Percentiles rank a stretch among this genome's conserved stretches.
phyloP scores from a whole-genome alignment of 352 stramenopile species.

The Pythium phragmiticola region DNA sequence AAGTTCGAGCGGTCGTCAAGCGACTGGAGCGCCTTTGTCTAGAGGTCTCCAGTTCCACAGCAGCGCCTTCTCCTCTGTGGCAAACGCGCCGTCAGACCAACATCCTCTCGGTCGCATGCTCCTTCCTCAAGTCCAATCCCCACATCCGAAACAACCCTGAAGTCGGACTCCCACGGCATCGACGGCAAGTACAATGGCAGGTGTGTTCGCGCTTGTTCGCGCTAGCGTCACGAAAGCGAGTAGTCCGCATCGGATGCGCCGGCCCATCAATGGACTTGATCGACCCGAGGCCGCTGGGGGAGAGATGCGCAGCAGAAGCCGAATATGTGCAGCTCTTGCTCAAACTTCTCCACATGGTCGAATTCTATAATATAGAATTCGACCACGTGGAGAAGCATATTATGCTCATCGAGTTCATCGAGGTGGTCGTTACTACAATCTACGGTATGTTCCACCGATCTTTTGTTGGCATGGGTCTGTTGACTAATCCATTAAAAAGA shows the following conservation, averaged over 20 bases:
- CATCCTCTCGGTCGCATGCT: background rate
- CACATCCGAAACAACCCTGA: background rate
- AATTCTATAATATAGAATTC: slow-evolving; percentile 24
- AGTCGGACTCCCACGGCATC: too few species aligned
- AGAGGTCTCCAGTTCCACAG: background rate
- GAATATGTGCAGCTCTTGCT: slow-evolving; percentile 6
- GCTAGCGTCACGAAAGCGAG: too few species aligned
- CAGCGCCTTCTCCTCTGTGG: too few species aligned
- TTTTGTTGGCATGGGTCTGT: background rate
- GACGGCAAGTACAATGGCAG: too few species aligned
- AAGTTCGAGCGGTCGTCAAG: background rate
- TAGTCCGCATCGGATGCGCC: too few species aligned
- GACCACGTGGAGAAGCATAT: slow-evolving; percentile 15
- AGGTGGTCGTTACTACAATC: slow-evolving; percentile 5
- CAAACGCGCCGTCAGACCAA: background rate
- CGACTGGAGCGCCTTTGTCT: background rate
- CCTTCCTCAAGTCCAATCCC: background rate
- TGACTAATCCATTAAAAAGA: background rate
- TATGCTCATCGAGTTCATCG: slow-evolving; percentile 1
- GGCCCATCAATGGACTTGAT: too few species aligned
- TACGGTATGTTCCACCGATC: slow-evolving; percentile 6
- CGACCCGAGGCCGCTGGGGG: too few species aligned
- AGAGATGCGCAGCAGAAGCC: background rate
- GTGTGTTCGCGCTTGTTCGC: too few species aligned
- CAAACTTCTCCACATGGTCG: slow-evolving; percentile 13